Base-by-base conservation (phyloP, 352 stramenopile species). In the Sclerospora graminicola region DNA sequence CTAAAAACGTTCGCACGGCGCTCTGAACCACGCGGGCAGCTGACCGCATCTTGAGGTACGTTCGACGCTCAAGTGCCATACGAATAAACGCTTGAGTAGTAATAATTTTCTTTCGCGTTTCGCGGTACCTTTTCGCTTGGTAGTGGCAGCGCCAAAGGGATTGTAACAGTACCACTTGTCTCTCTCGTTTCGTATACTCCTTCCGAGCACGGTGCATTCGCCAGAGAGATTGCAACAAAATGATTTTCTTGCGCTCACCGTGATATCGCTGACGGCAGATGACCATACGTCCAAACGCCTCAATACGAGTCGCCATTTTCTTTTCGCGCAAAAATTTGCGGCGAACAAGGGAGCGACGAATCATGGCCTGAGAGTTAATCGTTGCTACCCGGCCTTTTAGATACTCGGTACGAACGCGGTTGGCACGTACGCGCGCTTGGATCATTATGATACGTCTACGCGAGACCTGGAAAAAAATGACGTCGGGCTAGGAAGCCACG, bases 341-440 rank as follows among this genome's bases (percentile, higher is more conserved):
- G 9, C 79, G 79, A 35, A 88, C 69, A 6, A 94, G 60, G 4
- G 72, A 73, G 20, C 79, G 66, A 10, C 82, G 79, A 51, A 94
- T 90, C 82, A 94, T 94, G 9, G 79, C 79, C 52, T 94, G 82
- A 15, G 81, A 87, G 43, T 84, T 83, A 41, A 94, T 94, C 0
- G 82, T 94, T 6, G 82, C 82, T 39, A 90, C 72, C 42, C 82
- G 69, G 23, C 82, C 79, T 52, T 85, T 80, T n/a, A 91, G 46
- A 61, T 94, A 94, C 43, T 87, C 73, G 1, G 77, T 89, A 11
- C 82, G 82, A 43, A 94, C 82, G 18, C 82, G 78, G 48, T 94
- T 91, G 4, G 82, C 82, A 21, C 82, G 82, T 7, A 91, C 75
- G 9, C 79, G 78, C 5, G 82, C 82, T 58, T 94, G 82, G 20